These are phyloP conservation scores for Paradendryphiella salina DNA, from an alignment of 2,329 filamentous ascomycete genomes.

Conservation along the genomic window DNA sequence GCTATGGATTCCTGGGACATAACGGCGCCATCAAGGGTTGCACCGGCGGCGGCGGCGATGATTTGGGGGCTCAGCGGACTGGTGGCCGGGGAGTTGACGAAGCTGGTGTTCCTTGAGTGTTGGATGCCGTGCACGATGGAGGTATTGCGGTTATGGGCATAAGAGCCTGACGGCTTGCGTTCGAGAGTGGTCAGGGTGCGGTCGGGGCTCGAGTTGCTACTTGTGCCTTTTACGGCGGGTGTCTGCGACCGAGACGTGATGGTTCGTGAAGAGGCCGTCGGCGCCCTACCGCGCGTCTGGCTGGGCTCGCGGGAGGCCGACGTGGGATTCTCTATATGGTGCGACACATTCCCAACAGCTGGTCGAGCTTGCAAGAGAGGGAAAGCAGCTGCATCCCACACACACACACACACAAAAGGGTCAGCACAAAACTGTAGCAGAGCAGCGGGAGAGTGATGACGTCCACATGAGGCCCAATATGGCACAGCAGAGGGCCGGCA, in stretches of 20 bases:
- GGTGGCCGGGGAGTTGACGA: constrained; percentile 71
- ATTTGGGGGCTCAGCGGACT: constrained; percentile 88
- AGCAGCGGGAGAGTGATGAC: constrained; percentile 15
- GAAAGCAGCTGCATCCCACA: constrained; percentile 42
- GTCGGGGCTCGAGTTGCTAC: constrained; percentile 46
- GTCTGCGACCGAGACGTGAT: constrained; percentile 52
- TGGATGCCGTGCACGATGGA: constrained; percentile 97
- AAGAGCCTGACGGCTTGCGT: constrained; percentile 58
- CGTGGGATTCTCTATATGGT: constrained; percentile 42
- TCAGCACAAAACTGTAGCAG: constrained; percentile 35
- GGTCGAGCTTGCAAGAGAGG: constrained; percentile 47
- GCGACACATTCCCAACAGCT: constrained; percentile 44
- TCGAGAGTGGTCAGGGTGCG: constrained; percentile 47
- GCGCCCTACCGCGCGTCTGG: constrained; percentile 52
- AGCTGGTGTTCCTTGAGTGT: constrained; percentile 86
- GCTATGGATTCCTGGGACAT: constrained; percentile 48
- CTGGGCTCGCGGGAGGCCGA: constrained; percentile 49
- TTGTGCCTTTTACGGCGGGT: constrained; percentile 41
- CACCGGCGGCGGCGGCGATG: constrained; percentile 60
- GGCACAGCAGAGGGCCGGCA: constrained; percentile 19
- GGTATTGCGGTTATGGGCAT: constrained; percentile 93
- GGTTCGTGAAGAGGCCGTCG: constrained; percentile 50
- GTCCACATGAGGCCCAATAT: constrained; percentile 29
- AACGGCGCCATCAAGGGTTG: constrained; percentile 46
- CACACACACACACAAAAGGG: constrained; percentile 28